Conservation (phyloP, 352 stramenopile species). For the Phytophthora sojae region DNA sequence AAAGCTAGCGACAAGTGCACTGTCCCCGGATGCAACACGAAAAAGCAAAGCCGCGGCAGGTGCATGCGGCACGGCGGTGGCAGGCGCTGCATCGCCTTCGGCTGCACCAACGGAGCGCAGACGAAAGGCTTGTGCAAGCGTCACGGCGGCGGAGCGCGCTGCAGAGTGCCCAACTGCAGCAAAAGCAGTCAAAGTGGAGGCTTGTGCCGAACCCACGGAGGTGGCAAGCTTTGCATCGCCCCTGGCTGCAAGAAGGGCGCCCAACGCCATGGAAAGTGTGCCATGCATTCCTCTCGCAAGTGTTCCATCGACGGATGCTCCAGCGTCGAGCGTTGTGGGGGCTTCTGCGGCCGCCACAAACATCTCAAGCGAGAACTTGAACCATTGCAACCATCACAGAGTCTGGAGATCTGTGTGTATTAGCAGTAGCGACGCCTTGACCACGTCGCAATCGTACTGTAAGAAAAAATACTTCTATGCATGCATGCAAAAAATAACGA, state of each 20-base stretch:
- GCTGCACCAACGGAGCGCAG: conserved; percentile 75
- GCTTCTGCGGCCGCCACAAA: conserved; percentile 35
- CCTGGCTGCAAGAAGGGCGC: conserved; percentile 88
- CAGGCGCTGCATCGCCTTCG: conserved; percentile 65
- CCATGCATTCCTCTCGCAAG: conserved; percentile 73
- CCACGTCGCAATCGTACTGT: not conserved
- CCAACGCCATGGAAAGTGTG: conserved; percentile 87
- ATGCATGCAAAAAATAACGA: not conserved
- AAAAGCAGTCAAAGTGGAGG: conserved; percentile 77
- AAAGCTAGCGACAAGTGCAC: conserved; percentile 41
- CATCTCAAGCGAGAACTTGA: not conserved
- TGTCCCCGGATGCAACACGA: conserved; percentile 73
- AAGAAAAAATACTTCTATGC: not conserved
- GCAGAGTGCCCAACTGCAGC: conserved; percentile 62
- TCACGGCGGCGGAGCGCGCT: conserved; percentile 79
- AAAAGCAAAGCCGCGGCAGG: conserved; percentile 70
- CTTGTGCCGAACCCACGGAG: conserved; percentile 84
- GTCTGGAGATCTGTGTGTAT: not conserved
- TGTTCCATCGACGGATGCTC: conserved; percentile 73
- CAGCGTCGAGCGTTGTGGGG: conserved; percentile 69
- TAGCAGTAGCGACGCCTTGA: not conserved
- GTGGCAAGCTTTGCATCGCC: conserved; percentile 83
- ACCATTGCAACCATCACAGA: not conserved
- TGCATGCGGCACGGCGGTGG: conserved; percentile 89
- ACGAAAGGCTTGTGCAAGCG: conserved; percentile 80